phyloP scores from a whole-genome alignment of 768 basidiomycete genomes.

The Coprinopsis marcescibilis region DNA sequence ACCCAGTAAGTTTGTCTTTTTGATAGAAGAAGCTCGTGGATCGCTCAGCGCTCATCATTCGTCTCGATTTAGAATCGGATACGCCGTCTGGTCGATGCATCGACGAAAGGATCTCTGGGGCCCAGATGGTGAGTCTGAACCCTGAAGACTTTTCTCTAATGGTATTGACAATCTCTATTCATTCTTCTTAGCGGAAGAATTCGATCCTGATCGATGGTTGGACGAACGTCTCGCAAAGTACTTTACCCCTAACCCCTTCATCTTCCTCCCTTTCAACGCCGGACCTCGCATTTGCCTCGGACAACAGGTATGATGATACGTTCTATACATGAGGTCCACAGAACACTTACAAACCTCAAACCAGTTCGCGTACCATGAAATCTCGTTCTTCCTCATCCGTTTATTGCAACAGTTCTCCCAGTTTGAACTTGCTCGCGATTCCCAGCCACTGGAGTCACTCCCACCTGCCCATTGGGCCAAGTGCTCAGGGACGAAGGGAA shows the following conservation, averaged over 20 bases:
- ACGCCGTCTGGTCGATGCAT: conserved; percentile 42
- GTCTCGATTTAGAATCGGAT: conserved; percentile 14
- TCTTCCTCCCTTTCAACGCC: conserved; percentile 37
- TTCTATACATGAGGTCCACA: neutral
- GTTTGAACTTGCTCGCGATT: conserved; percentile 39
- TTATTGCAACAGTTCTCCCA: conserved; percentile 50
- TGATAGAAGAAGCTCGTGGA: too few species aligned
- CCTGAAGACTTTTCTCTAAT: neutral
- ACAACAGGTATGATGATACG: conserved; percentile 26
- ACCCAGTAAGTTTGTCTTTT: conserved; percentile 18
- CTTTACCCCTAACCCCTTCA: conserved; percentile 37
- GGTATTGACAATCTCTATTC: neutral
- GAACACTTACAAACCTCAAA: neutral
- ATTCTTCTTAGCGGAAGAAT: conserved; percentile 32
- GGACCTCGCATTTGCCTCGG: conserved; percentile 34
- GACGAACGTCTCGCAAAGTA: conserved; percentile 43
- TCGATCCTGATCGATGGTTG: conserved; percentile 54
- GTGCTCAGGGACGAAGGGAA: conserved; percentile 17
- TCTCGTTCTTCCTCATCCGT: conserved; percentile 57
- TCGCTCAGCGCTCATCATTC: neutral
- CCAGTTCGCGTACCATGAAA: conserved; percentile 63
- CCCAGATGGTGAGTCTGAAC: conserved; percentile 35
- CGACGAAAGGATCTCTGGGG: conserved; percentile 48
- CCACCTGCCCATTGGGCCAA: conserved; percentile 41
- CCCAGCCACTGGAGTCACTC: conserved; percentile 34